Base-by-base conservation (phyloP, 805 yeast genomes). In the Scheffersomyces spartinae region DNA sequence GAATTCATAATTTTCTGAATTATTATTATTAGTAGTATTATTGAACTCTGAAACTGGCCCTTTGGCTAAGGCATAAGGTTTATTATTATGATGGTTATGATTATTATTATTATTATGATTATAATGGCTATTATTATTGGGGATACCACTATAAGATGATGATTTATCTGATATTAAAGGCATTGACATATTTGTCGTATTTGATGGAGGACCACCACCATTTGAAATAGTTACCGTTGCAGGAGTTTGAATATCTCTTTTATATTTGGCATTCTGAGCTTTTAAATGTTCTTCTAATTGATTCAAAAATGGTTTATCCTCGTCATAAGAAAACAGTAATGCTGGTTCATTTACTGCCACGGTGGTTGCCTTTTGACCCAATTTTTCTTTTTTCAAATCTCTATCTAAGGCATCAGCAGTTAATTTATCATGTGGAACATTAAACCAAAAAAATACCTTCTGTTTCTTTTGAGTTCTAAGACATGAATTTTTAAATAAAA, bases 381-480 rank as follows among this genome's bases (percentile, higher is more conserved):
- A 39, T 27, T 58, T 47, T 45, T 86, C 95, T 38, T 80, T 74
- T 52, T 83, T 85, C 44, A 86, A 53, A 47, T 91, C 97, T 40
- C 97, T 64, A 47, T 86, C 96, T 23, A 91, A 55, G 1, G 96
- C 96, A 51, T 91, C 97, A 3, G 84, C 74, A 67, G 91, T 86
- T 22, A 88, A 59, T 45, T 79, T 74, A 45, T 86, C 95, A 51
- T 88, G 97, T 13, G 91, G 91, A 7, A 91, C 96, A 44, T 86
- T 79, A 49, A 81, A 85, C 97, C 97, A 91, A 50, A 79, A 84
- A 47, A 88, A 88, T 21, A 88, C 96, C 45, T 91, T 88, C 48
- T 88, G 98, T 44, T 91, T 88, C 65, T 88, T 88, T 43, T 88
- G 96, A 0, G 98, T 88, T 40, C 95, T 67, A 14, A 88, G 61